These are phyloP conservation scores for Asclepias syriaca DNA, from an alignment of 257 asterid genomes.

Conservation along the genomic window DNA sequence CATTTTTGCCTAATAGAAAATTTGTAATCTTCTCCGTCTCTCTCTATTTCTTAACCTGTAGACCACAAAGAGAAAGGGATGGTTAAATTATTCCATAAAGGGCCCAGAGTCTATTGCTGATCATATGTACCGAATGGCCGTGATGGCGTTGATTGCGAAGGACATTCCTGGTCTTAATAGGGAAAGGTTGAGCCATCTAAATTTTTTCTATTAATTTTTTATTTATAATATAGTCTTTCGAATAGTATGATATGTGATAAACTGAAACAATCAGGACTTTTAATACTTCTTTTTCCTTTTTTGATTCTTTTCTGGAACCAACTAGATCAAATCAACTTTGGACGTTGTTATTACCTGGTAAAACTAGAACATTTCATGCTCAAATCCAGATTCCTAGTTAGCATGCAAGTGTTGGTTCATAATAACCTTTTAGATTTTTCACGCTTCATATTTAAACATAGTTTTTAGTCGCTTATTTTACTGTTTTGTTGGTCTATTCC, in stretches of 20 bases:
- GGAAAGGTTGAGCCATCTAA: conserved; percentile 60
- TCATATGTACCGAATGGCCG: conserved; percentile 94
- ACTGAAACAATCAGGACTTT: not conserved
- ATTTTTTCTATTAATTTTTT: conserved; percentile 3
- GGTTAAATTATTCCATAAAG: conserved; percentile 85
- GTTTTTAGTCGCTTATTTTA: not conserved
- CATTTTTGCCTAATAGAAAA: not conserved
- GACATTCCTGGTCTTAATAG: conserved; percentile 83
- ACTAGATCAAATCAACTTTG: not conserved
- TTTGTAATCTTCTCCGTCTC: not conserved
- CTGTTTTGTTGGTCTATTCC: not conserved
- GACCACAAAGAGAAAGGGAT: conserved; percentile 94
- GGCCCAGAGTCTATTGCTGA: conserved; percentile 94
- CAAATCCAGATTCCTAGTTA: not conserved
- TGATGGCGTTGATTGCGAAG: conserved; percentile 88
- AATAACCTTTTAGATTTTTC: not conserved
- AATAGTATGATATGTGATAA: not conserved
- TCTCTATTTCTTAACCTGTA: conserved; percentile 19
- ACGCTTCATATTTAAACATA: not conserved
- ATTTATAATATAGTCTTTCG: conserved; percentile 2
- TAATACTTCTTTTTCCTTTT: not conserved
- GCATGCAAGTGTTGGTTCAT: not conserved
- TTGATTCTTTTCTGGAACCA: not conserved
- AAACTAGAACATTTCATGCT: not conserved
- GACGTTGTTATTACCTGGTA: not conserved